Conservation (phyloP, 768 basidiomycete species). For the Lactifluus pinguis region DNA sequence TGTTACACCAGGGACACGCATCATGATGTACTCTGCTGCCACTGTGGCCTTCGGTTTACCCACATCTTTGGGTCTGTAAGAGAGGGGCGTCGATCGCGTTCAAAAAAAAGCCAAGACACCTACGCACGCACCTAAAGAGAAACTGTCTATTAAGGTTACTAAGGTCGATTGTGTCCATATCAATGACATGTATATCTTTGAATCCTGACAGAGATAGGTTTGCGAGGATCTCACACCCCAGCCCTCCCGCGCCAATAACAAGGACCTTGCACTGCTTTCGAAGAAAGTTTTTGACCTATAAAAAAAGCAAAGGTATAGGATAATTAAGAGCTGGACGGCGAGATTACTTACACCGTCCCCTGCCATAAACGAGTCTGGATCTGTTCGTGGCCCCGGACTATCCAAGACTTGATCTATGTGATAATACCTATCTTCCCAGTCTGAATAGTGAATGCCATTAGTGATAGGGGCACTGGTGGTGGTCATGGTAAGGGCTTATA, state of each 20-base stretch:
- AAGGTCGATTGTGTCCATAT: conserved; percentile 99
- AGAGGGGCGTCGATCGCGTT: not conserved
- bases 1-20: conserved; percentile 88
- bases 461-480: conserved; percentile 1
- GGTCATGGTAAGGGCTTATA: not conserved
- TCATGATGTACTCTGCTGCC: conserved; percentile 96
- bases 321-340: not conserved
- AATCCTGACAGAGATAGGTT: conserved; percentile 95
- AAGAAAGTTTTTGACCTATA: conserved; percentile 81
- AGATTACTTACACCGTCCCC: conserved; percentile 60
- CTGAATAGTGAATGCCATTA: conserved; percentile 32
- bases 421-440: conserved; percentile 60
- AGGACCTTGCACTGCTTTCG: conserved; percentile 81
- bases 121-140: conserved; percentile 70
- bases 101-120: not conserved
- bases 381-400: conserved; percentile 81
- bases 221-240: conserved; percentile 95
- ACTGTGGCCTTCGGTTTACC: conserved; percentile 90
- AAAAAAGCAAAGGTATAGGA: not conserved
- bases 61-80: conserved; percentile 72
- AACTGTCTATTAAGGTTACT: conserved; percentile 99
- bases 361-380: conserved; percentile 61
- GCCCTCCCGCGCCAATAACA: conserved; percentile 95
- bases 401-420: conserved; percentile 85
- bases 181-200: conserved; percentile 98